phyloP scores from a whole-genome alignment of 2,329 filamentous ascomycete genomes.

The Fusarium chaquense region DNA sequence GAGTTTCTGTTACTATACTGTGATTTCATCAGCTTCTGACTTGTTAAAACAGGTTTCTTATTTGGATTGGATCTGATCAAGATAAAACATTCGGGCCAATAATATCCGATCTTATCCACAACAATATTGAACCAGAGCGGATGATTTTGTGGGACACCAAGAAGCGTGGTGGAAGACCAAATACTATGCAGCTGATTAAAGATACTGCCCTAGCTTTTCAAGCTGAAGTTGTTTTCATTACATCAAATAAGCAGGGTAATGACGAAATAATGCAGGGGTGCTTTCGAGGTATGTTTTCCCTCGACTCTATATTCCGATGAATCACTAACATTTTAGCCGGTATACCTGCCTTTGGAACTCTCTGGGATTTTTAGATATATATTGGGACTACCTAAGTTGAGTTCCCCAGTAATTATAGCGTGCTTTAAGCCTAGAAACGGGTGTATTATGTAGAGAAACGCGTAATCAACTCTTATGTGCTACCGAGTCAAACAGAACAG shows the following conservation, averaged over 20 bases:
- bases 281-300: background rate
- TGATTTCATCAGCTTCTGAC: too few species aligned
- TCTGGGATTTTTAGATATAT: background rate
- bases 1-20: too few species aligned
- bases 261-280: background rate
- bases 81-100: background rate
- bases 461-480: too few species aligned
- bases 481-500: too few species aligned
- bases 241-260: background rate
- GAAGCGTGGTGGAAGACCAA: background rate
- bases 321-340: too few species aligned
- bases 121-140: background rate
- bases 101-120: background rate
- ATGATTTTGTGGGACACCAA: background rate
- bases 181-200: background rate
- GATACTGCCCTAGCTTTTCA: background rate
- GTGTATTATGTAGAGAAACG: too few species aligned
- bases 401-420: too few species aligned
- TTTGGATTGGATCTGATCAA: background rate
- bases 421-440: too few species aligned
- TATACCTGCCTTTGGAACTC: background rate
- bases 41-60: background rate
- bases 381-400: too few species aligned
- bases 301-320: too few species aligned
- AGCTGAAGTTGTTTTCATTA: background rate